These are phyloP conservation scores for Jasminum sambac DNA, from an alignment of 257 asterid genomes.

Conservation along the genomic window DNA sequence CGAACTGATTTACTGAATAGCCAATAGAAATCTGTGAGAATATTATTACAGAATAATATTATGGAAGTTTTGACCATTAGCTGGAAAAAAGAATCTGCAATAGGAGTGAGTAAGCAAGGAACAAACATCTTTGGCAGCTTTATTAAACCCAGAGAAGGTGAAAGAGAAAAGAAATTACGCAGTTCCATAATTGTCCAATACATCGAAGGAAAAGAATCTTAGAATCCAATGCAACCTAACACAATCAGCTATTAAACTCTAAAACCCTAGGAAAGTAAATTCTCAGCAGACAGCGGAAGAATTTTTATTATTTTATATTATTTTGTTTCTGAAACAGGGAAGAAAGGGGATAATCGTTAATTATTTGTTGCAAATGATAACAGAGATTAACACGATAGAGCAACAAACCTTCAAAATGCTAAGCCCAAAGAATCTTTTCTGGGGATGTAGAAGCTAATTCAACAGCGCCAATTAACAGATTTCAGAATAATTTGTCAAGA, in stretches of 20 bases:
- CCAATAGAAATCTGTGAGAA: neutral
- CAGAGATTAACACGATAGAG: neutral
- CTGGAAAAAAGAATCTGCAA: slow-evolving; percentile 19
- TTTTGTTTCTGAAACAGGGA: neutral
- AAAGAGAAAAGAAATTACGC: slow-evolving; percentile 3
- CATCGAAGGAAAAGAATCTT: neutral
- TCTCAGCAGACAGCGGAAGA: neutral
- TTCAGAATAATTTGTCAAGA: neutral
- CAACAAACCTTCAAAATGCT: neutral
- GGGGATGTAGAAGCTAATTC: neutral
- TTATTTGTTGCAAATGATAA: neutral
- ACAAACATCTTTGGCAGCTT: slow-evolving; percentile 22
- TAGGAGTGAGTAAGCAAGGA: slow-evolving; percentile 12
- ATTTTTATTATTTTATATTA: neutral
- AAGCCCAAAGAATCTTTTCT: neutral
- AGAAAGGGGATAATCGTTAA: neutral
- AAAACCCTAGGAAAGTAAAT: neutral
- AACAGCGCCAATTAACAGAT: neutral
- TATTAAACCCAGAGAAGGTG: slow-evolving; percentile 6
- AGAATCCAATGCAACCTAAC: neutral
- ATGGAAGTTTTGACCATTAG: slow-evolving; percentile 3
- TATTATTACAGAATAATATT: neutral
- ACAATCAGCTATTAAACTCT: neutral
- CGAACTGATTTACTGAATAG: neutral
- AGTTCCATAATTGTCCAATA: neutral